These are phyloP conservation scores for Papiliotrema laurentii DNA, from an alignment of 1,284 basidiomycete species.

Conservation along the genomic window DNA sequence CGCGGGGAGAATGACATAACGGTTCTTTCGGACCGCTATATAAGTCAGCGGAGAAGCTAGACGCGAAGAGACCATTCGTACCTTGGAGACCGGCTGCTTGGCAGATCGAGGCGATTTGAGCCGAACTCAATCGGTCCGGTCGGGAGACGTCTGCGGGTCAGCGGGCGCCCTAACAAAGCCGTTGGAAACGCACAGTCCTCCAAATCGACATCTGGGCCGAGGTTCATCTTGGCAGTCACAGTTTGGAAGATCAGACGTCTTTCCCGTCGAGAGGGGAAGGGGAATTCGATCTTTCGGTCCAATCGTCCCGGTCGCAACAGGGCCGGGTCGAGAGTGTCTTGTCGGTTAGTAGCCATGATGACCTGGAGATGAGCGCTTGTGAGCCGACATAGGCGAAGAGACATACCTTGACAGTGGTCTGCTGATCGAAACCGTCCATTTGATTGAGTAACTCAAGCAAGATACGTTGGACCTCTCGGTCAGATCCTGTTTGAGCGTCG, in stretches of 20 bases:
- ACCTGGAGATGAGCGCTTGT: conserved; percentile 63
- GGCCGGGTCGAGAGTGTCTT: conserved; percentile 94
- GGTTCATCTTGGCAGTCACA: conserved; percentile 94
- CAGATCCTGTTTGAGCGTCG: conserved; percentile 98
- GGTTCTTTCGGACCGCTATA: conserved; percentile 90
- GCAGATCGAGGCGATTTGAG: conserved; percentile 92
- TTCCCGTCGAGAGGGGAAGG: conserved; percentile 87
- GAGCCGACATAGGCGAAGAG: not conserved
- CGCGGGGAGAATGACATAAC: conserved; percentile 92
- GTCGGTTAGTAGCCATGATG: conserved; percentile 97
- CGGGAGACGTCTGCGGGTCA: conserved; percentile 75
- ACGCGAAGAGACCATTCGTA: conserved; percentile 34
- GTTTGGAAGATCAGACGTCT: conserved; percentile 98
- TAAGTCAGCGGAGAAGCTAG: not conserved
- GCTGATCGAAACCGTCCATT: conserved; percentile 99
- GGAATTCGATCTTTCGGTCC: conserved; percentile 99
- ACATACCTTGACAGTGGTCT: conserved; percentile 91
- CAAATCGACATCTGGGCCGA: conserved; percentile 94
- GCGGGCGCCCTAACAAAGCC: too few species aligned
- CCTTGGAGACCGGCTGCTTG: conserved; percentile 98
- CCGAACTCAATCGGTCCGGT: conserved; percentile 91
- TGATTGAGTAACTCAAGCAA: conserved; percentile 97
- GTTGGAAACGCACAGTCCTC: conserved; percentile 93
- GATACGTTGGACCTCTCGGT: conserved; percentile 98
- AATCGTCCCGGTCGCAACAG: conserved; percentile 94